Base-by-base conservation (phyloP, 2,329 filamentous ascomycete species). In the Didymosphaeria variabile region DNA sequence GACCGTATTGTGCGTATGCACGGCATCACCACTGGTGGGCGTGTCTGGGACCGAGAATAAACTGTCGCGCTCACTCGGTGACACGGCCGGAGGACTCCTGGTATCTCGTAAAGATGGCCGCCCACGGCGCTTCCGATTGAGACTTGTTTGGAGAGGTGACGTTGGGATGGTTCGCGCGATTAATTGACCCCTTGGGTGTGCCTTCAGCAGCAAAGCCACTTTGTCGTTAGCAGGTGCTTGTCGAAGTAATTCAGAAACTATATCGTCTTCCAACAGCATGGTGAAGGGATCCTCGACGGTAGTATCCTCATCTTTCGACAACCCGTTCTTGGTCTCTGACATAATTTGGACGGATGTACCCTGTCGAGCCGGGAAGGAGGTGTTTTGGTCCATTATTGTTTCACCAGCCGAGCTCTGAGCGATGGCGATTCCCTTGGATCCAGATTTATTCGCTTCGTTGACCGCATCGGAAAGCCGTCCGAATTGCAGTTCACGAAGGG, bases 401-500 rank as follows among this genome's bases (percentile, higher is more conserved):
- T 55, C 53, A 12, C 23, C n/a, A 19, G 53, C 29, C 7, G 42
- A 47, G 17, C 26, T 55, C 8, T 55, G 29, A 13, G 42, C 53
- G 26, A 47, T 47, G 9, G 53, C 31, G 6, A 46, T 9, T 21
- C 42, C 40, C 1, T n/a, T 36, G 17, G 42, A 38, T 5, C n/a
- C 13, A 23, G 31, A 26, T 6, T 26, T 38, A 5, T 1, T 15
- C 8, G 56, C 26, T 15, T 19, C n/a, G 21, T 17, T 34, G 29
- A 34, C 5, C 4, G 19, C 7, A 34, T 38, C 32, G 8, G 47
- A 34, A 19, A 40, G 17, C 9, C 42, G 31, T 29, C 61, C 54
- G 15, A 71, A 67, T 1, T 66, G 57, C 1, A 69, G 38, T 0
- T 67, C 44, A n/a, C 29, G 40, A 2, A 66, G 64, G 8, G 68